These are phyloP conservation scores for Coelastrella sp. DNA, from an alignment of 139 green algal genomes.

Conservation along the genomic window DNA sequence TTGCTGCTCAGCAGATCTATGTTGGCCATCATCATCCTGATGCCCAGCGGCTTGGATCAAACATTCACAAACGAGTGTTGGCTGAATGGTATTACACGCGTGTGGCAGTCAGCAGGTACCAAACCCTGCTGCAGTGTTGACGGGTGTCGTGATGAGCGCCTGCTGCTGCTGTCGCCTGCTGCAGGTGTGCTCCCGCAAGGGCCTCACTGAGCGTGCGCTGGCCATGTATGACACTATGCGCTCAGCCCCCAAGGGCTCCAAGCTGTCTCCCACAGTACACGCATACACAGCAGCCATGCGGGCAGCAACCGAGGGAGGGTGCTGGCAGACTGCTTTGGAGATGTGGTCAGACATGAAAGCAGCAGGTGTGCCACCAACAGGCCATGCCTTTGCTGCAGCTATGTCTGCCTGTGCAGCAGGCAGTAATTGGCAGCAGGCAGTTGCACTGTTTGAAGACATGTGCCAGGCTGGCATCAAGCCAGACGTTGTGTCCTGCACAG, in stretches of 20 bases:
- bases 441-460: slow-evolving; percentile 90
- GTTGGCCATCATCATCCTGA: too few species aligned
- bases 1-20: too few species aligned
- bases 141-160: neutral
- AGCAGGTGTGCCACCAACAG: slow-evolving; percentile 43
- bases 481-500: slow-evolving; percentile 92
- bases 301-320: slow-evolving; percentile 81
- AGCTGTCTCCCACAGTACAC: slow-evolving; percentile 82
- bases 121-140: too few species aligned
- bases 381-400: slow-evolving; percentile 85
- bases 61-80: too few species aligned
- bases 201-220: slow-evolving; percentile 78
- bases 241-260: slow-evolving; percentile 51
- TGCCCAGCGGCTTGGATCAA: too few species aligned
- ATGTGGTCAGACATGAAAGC: slow-evolving; percentile 88
- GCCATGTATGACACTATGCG: slow-evolving; percentile 78
- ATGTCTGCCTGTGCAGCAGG: slow-evolving; percentile 86
- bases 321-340: slow-evolving; percentile 71
- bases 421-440: slow-evolving; percentile 78
- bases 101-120: too few species aligned
- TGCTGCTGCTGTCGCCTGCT: neutral
- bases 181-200: slow-evolving; percentile 70
- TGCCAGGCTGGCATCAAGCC: slow-evolving; percentile 74
- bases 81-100: too few species aligned
- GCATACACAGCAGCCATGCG: slow-evolving; percentile 91